Base-by-base conservation (phyloP, 176 grass and related monocot genomes). In the Carex pumila region DNA sequence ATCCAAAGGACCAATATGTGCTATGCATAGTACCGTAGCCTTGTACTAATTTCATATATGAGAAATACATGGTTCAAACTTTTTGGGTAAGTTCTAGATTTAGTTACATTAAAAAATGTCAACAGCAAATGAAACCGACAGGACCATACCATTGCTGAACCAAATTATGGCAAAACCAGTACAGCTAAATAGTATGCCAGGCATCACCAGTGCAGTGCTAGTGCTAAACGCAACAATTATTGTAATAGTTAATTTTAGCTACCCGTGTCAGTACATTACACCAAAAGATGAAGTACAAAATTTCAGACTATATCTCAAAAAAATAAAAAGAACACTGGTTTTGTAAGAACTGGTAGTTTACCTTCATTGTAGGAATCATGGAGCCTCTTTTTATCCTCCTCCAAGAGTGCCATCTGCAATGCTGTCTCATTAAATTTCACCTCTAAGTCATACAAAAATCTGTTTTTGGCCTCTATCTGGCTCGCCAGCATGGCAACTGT, bases 381-480 rank as follows among this genome's bases (percentile, higher is more conserved):
- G 14, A 83, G 80, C 41, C 60, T 83, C 61, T 83, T 83, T 45
- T 83, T 83, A 34, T 83, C 80, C 45, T 83, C 80, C 21, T 83
- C 61, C 62, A 83, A 45, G 4, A 22, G 32, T 83, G 12, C 0
- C 80, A 83, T 65, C 21, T 43, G 19, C 39, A 83, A 17, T 52
- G 61, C 41, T 29, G 80, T 83, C 43, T 62, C 63, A 68, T 83
- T 83, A 83, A 47, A 66, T 50, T 83, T 83, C 39, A 21, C 63
- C 61, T 83, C 80, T 13, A 67, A 15, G 63, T 83, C 62, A 25
- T 65, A 67, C 57, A 83, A 67, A 67, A 65, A 65, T 9, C 32
- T 49, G 49, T 83, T 83, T 65, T 83, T 83, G 21, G 43, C 39
- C 80, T 83, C 80, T 49, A 83, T 83, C 61, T 83, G 80, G 63